Evolutionary conservation across 768 basidiomycete genomes (phyloP), one percentile per base, ranked within the genome.

Genomic region (Rickenella mellea): DNA sequence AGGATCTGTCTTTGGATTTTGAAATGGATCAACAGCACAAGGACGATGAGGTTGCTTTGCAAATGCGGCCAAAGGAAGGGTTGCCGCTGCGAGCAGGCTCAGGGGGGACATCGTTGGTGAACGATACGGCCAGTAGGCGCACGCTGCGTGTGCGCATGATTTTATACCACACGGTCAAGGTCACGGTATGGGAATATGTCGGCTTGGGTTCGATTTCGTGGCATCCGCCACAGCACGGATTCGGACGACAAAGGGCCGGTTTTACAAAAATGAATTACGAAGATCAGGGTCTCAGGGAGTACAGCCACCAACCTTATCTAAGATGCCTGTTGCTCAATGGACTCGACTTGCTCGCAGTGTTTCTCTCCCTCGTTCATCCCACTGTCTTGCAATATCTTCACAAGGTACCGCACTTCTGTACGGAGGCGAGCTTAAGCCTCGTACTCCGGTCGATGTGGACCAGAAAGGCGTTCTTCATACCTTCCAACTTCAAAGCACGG

Each of bases 1-100:
- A 0, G 61, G 67, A 48, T 80, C 76, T 52, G 75, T 29, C 50
- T 62, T 64, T 0, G 75, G 78, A 54, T 76, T 70, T 5, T 55
- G 52, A 47, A 65, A 72, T 17, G 71, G 70, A 48, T 75, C 56
- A 10, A 61, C 48, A 26, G 64, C 61, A 26, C 51, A 39, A 6
- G 31, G 33, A 36, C 27, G 27, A 24, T 22, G 42, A 15, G 20
- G 28, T 29, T 31, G 41, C n/a, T 28, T 40, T 15, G 44, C 39
- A 19, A 12, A 24, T 6, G 40, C n/a, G 22, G 20, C 9, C 12
- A 27, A 21, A 19, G 22, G 20, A 14, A 45, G 7, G 27, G 25
- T n/a, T n/a, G n/a, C n/a, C n/a, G n/a, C n/a, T n/a, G n/a, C n/a
- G n/a, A n/a, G n/a, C n/a, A n/a, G n/a, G n/a, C n/a, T n/a, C n/a